These are phyloP conservation scores for Starmerella riodocensis DNA, from an alignment of 805 yeast genomes.

Conservation along the genomic window DNA sequence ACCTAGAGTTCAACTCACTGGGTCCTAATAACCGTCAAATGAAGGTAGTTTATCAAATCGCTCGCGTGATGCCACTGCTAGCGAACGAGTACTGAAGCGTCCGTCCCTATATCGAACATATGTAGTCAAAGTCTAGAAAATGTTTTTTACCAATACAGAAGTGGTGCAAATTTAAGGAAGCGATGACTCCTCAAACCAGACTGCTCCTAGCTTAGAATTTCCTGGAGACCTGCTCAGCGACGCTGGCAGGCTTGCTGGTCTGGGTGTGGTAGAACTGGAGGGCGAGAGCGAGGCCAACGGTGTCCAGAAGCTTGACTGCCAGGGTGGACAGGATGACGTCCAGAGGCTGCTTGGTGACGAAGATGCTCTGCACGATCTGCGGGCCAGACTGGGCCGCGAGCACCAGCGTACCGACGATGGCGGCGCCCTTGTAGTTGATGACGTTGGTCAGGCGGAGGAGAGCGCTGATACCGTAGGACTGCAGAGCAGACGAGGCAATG, in stretches of 20 bases:
- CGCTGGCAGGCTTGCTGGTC: conserved; percentile 4
- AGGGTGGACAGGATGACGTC: conserved; percentile 27
- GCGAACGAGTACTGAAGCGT: too few species aligned
- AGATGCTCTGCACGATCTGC: conserved; percentile 24
- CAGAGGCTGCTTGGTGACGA: conserved; percentile 28
- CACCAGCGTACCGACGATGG: conserved; percentile 29
- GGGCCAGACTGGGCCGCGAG: conserved; percentile 30
- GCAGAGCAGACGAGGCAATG: conserved; percentile 28
- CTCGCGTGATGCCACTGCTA: too few species aligned
- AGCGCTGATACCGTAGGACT: conserved; percentile 32
- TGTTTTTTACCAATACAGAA: too few species aligned
- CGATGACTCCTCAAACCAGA: background rate
- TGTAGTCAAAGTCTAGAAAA: too few species aligned
- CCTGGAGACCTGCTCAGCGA: conserved; percentile 1
- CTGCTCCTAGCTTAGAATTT: background rate
- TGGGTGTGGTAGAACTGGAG: conserved; percentile 20
- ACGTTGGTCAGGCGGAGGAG: conserved; percentile 30
- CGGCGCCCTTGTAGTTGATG: conserved; percentile 30
- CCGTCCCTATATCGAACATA: too few species aligned
- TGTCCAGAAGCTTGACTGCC: conserved; percentile 29
- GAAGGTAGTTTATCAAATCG: too few species aligned
- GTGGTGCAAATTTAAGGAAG: too few species aligned
- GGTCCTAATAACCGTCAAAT: too few species aligned
- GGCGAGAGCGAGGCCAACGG: conserved; percentile 31
- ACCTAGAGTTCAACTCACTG: too few species aligned